Evolutionary conservation across 192 early-diverging fungal species (phyloP).

Genomic region (Coemansia furcata): DNA sequence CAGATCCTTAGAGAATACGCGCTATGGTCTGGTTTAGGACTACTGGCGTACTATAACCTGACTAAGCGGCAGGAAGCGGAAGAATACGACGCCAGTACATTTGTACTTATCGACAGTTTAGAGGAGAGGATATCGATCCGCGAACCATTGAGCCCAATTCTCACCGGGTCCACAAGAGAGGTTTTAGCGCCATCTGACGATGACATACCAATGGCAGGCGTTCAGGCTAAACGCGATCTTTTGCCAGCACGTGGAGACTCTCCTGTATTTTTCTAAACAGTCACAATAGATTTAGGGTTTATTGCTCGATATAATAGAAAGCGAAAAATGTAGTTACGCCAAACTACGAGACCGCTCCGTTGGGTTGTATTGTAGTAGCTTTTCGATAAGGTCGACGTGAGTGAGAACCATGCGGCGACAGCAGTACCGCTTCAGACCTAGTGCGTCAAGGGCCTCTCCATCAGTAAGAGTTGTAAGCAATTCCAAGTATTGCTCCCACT

Average conservation of each 20-base stretch:
- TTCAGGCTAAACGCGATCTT: background rate
- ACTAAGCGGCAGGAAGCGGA: conserved; percentile 24
- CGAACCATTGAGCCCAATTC: conserved; percentile 26
- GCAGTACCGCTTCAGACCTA: conserved; percentile 88
- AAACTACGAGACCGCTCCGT: conserved; percentile 13
- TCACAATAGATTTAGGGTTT: background rate
- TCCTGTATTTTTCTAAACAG: background rate
- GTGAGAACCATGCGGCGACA: conserved; percentile 98
- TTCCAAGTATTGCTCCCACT: conserved; percentile 90
- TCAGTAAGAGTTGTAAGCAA: conserved; percentile 64
- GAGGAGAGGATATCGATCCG: conserved; percentile 18
- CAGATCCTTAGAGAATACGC: conserved; percentile 31
- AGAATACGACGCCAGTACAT: conserved; percentile 35
- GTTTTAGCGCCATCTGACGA: background rate
- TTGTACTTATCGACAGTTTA: conserved; percentile 33
- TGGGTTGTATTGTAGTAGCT: conserved; percentile 90
- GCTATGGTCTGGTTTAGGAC: conserved; percentile 34
- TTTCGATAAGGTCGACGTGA: conserved; percentile 97
- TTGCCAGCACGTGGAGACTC: background rate
- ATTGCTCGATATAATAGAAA: background rate
- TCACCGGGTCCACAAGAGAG: conserved; percentile 15
- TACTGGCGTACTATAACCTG: conserved; percentile 40
- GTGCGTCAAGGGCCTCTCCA: conserved; percentile 70
- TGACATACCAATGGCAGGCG: too few relatives aligned
- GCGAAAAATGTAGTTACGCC: background rate